Base-by-base conservation (phyloP, 129 eudicot species). In the Centella asiatica region DNA sequence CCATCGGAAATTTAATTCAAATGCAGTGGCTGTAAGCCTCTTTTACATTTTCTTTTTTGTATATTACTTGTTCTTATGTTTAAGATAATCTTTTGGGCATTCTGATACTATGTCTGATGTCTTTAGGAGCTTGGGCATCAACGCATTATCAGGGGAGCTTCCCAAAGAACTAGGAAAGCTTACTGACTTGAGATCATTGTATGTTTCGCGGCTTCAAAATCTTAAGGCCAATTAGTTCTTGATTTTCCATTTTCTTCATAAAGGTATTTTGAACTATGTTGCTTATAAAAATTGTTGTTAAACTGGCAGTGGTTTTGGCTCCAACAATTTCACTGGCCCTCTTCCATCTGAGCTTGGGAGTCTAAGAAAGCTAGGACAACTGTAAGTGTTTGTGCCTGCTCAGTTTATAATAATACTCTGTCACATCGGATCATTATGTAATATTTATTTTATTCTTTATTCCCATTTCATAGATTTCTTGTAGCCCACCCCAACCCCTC, bases 111-210 rank as follows among this genome's bases (percentile, higher is more conserved):
- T 28, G 17, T 54, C 17, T 15, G 56, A 42, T 69, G 59, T 47
- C 25, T 20, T 4, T 54, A 87, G 98, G 81, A 66, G 55, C 58
- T 0, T 92, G 9, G 82, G 96, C 57, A 74, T 69, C 37, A 92
- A 92, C 78, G 85, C 96, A 4, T 76, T 90, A n/a, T 86, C 95
- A 3, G 97, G 97, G 65, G 72, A 55, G 68, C 58, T 90, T 40
- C 63, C 63, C 0, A 34, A 62, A 28, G 95, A 87, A 79, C 73
- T 92, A 18, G 98, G 98, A 9, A 61, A 1, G 42, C 90, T 92
- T 66, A 81, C 88, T 4, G 84, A 82, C 24, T 81, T 92, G 62
- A 55, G 53, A 70, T 67, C 70, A n/a, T 44, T 85, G 95, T 73
- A 69, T 66, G 85, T 42, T 36, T 48, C 39, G 12, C 27, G 14